These are phyloP conservation scores for Aspergillus calidoustus DNA, from an alignment of 2,329 filamentous ascomycete species.

Conservation along the genomic window DNA sequence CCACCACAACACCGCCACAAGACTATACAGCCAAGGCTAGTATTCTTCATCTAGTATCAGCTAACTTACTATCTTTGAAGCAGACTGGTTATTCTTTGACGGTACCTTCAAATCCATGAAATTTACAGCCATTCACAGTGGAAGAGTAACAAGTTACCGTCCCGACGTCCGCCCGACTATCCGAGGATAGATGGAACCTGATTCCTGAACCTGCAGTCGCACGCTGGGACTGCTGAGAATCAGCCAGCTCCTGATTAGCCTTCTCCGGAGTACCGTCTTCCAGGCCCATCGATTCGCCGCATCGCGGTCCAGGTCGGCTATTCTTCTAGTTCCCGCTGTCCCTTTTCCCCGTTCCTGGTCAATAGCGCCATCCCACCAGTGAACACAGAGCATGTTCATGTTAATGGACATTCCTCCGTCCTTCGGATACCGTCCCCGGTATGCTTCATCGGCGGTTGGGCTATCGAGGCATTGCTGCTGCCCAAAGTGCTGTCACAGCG, in stretches of 20 bases:
- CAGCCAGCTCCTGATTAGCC: constrained; percentile 9
- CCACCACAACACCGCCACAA: not conserved
- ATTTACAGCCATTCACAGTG: not conserved
- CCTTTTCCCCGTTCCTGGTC: constrained; percentile 9
- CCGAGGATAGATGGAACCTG: constrained; percentile 15
- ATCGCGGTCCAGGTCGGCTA: constrained; percentile 19
- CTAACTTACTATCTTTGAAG: not conserved
- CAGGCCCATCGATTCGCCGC: constrained; percentile 4
- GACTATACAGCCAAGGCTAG: not conserved
- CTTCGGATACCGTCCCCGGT: constrained; percentile 6
- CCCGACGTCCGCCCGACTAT: constrained; percentile 15
- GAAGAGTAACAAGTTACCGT: constrained; percentile 2
- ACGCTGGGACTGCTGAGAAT: constrained; percentile 10
- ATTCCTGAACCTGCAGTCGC: not conserved
- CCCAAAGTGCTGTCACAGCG: not conserved
- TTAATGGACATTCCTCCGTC: constrained; percentile 15
- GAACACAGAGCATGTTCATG: not conserved
- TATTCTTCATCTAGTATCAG: not conserved
- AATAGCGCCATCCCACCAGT: not conserved
- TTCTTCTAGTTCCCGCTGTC: constrained; percentile 18
- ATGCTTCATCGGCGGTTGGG: constrained; percentile 2
- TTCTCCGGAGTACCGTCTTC: constrained; percentile 16
- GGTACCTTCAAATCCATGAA: not conserved
- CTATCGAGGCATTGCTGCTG: not conserved
- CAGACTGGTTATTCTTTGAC: not conserved